Evolutionary conservation across 306 rosid species (phyloP).

Genomic region (Dryas drummondii): DNA sequence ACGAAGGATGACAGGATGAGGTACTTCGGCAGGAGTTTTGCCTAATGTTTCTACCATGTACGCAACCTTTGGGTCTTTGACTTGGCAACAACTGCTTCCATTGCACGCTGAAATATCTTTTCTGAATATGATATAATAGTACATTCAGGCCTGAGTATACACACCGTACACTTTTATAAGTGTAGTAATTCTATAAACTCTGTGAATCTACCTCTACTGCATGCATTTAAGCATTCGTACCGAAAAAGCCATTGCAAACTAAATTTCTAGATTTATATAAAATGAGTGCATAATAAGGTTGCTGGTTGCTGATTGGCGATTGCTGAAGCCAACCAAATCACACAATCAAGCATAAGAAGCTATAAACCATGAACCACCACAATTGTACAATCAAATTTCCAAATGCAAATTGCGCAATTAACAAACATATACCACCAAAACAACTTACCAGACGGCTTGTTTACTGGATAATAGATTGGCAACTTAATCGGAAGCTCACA

Average conservation of each 20-base stretch:
- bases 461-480: conserved; percentile 61
- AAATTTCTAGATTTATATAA: too few species aligned
- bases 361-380: not conserved
- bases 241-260: not conserved
- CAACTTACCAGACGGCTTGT: conserved; percentile 54
- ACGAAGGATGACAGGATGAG: conserved; percentile 56
- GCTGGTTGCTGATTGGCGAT: not conserved
- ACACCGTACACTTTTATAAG: not conserved
- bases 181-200: not conserved
- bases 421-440: not conserved
- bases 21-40: conserved; percentile 46
- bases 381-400: not conserved
- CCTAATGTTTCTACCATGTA: conserved; percentile 50
- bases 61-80: conserved; percentile 55
- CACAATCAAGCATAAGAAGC: not conserved
- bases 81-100: conserved; percentile 61
- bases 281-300: too few species aligned
- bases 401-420: not conserved
- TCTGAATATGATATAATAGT: conserved; percentile 42
- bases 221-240: too few species aligned
- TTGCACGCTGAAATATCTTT: conserved; percentile 49
- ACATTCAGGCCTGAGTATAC: not conserved
- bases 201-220: not conserved
- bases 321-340: not conserved
- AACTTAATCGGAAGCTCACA: conserved; percentile 62